Base-by-base conservation (phyloP, 768 basidiomycete genomes). In the Imleria badia region DNA sequence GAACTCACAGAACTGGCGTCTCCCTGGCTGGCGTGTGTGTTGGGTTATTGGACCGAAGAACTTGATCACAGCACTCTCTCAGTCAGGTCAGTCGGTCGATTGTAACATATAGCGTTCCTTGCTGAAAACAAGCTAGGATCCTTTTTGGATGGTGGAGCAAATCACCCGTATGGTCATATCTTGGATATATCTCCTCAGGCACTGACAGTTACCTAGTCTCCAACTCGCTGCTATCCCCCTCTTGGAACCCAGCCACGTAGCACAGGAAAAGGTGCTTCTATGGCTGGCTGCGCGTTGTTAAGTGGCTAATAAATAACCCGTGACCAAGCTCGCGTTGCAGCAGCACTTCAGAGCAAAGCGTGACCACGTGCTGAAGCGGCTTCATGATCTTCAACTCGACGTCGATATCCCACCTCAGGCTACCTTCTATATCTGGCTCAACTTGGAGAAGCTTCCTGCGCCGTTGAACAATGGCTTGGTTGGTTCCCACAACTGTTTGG, bases 381-480 rank as follows among this genome's bases (percentile, higher is more conserved):
- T 98, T 56, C 81, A 85, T 54, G 78, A 81, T 36, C 80, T 98
- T 52, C 87, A 84, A 41, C 78, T 97, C 22, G 84, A 88, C 46
- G 90, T 97, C 42, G 76, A 81, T 43, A 73, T 90, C 51, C 87
- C 88, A 39, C 93, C 91, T 7, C 76, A 75, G 19, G 84, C 86
- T 51, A 97, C 95, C 3, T 98, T 97, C 74, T 97, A 98, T 72
- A 84, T 97, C 67, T 97, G 95, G 94, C 81, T 95, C 55, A 90
- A 91, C 73, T 78, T 96, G 20, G 86, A 86, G 67, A 78, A 77
- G 51, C 79, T 97, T 44, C 89, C 91, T 10, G 62, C 82, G 6
- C 95, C 95, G 8, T 68, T 97, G 41, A 92, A 94, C 74, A 92
- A 91, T 64, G 94, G 94, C 19, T 74, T 97, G 64, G 88, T 90